Evolutionary conservation across 164 flowering plant species (phyloP).

Genomic region (Nymphaea colorata): DNA sequence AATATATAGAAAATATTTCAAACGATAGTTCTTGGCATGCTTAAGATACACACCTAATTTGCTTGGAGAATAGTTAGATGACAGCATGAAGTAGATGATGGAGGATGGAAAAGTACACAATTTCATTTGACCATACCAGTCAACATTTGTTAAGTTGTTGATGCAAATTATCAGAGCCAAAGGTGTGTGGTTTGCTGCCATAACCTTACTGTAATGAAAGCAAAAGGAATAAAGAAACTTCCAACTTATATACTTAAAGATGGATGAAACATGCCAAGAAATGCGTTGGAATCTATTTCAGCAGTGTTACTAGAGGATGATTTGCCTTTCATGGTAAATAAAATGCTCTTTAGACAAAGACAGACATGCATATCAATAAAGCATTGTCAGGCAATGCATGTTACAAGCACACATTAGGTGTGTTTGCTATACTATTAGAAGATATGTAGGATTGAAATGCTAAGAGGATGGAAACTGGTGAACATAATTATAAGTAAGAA

Average conservation of each 20-base stretch:
- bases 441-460: too few relatives aligned
- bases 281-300: background rate
- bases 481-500: too few relatives aligned
- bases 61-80: background rate
- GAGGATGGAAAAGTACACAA: background rate
- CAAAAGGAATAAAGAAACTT: too few relatives aligned
- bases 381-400: too few relatives aligned
- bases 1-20: background rate
- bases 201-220: background rate
- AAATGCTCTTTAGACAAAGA: background rate
- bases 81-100: background rate
- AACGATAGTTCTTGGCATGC: background rate
- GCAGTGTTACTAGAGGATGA: background rate
- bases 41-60: too few relatives aligned
- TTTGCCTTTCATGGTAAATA: background rate
- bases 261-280: background rate
- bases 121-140: too few relatives aligned
- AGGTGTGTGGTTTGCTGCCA: background rate
- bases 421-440: too few relatives aligned
- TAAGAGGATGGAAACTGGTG: too few relatives aligned
- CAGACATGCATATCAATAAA: background rate
- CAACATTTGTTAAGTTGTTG: background rate
- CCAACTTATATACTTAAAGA: background rate
- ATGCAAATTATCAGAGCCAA: background rate
- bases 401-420: too few relatives aligned